These are phyloP conservation scores for Hawksworthiomyces lignivorus DNA, from an alignment of 2,329 filamentous ascomycete species.

Conservation along the genomic window DNA sequence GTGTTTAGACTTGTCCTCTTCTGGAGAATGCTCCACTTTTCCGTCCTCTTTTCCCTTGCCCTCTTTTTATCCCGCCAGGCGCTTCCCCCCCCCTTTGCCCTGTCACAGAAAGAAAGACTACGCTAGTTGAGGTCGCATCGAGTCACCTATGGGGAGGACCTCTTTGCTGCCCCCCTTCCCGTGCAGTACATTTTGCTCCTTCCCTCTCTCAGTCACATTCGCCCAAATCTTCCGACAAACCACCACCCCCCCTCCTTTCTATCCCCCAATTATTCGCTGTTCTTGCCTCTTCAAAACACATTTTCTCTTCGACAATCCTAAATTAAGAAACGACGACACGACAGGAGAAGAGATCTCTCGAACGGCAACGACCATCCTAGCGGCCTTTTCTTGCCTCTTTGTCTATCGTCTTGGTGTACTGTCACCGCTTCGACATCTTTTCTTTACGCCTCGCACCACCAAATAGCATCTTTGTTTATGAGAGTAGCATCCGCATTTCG, in stretches of 20 bases:
- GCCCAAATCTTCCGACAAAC: conserved; percentile 9
- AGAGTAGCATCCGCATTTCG: too few relatives aligned
- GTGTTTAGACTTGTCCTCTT: neutral
- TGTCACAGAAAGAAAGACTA: neutral
- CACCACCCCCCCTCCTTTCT: conserved; percentile 7
- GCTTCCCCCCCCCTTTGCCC: conserved; percentile 1
- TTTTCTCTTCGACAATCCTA: conserved; percentile 2
- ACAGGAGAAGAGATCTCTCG: too few relatives aligned
- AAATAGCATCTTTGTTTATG: too few relatives aligned
- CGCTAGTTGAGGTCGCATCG: too few relatives aligned
- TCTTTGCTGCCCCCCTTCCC: conserved; percentile 4
- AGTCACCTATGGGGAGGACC: conserved; percentile 1
- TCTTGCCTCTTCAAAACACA: conserved; percentile 4
- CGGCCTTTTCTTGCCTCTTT: neutral
- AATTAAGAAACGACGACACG: conserved; percentile 7
- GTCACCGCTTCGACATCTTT: neutral
- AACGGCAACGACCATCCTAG: conserved; percentile 1
- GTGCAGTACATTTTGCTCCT: neutral
- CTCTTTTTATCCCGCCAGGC: conserved; percentile 2
- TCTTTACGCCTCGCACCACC: too few relatives aligned
- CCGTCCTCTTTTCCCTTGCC: neutral
- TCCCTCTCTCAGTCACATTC: conserved; percentile 8
- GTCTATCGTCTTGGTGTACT: neutral
- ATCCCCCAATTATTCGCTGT: conserved; percentile 4
- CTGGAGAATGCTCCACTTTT: neutral